Evolutionary conservation across 768 basidiomycete species (phyloP).

Genomic region (Collybiopsis confluens): DNA sequence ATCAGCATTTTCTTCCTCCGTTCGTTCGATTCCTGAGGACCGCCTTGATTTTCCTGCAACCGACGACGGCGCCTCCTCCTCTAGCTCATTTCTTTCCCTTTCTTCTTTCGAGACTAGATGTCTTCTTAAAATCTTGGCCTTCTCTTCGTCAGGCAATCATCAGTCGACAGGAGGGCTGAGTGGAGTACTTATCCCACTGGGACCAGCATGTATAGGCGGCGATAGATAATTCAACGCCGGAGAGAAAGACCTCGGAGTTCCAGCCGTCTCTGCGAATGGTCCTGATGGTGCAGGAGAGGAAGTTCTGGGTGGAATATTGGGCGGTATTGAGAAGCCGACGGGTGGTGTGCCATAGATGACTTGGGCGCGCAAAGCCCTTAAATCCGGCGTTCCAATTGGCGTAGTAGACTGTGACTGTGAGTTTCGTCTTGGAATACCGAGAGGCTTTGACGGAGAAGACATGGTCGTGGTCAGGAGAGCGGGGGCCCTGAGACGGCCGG

Average conservation of each 20-base stretch:
- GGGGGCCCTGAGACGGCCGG: not conserved
- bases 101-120: constrained; percentile 80
- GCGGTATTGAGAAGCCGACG: constrained; percentile 40
- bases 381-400: constrained; percentile 57
- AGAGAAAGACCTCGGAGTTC: constrained; percentile 14
- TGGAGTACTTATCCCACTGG: constrained; percentile 25
- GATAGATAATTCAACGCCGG: constrained; percentile 27
- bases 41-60: constrained; percentile 13
- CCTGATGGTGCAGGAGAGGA: constrained; percentile 15
- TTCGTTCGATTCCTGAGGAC: constrained; percentile 14
- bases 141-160: constrained; percentile 79
- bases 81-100: not conserved
- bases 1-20: constrained; percentile 43
- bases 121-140: constrained; percentile 71
- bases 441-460: constrained; percentile 54
- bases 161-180: constrained; percentile 30
- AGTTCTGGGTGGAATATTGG: constrained; percentile 43
- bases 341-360: constrained; percentile 51
- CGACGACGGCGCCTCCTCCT: not conserved
- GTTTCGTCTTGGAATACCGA: constrained; percentile 39
- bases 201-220: constrained; percentile 21
- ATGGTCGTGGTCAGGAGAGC: constrained; percentile 26
- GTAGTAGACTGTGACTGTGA: constrained; percentile 26
- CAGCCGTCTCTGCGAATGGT: constrained; percentile 11
- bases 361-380: constrained; percentile 60